A percentile compares a stretch with the other conserved stretches of the same genome.
phyloP scores from a whole-genome alignment of 306 rosid species.

The Nissolia schottii region DNA sequence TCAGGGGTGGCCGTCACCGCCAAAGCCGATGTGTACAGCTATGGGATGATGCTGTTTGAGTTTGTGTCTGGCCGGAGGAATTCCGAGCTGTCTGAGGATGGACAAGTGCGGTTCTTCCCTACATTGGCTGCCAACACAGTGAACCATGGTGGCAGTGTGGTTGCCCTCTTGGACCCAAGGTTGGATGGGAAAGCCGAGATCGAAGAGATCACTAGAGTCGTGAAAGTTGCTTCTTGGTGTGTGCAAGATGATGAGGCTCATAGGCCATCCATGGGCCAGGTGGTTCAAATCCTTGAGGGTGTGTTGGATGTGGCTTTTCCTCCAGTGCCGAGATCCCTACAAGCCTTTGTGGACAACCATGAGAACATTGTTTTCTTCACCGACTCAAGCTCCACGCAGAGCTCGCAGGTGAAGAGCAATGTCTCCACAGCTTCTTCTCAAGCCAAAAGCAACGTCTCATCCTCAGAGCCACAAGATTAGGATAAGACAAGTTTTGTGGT shows the following conservation, averaged over 20 bases:
- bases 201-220: conserved; percentile 45
- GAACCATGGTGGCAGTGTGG: conserved; percentile 41
- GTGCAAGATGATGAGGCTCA: conserved; percentile 69
- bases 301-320: conserved; percentile 52
- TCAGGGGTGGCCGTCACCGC: conserved; percentile 79
- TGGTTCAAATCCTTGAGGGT: conserved; percentile 78
- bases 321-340: conserved; percentile 59
- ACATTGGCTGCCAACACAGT: conserved; percentile 42
- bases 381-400: conserved; percentile 52
- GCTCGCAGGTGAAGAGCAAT: conserved; percentile 39
- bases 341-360: conserved; percentile 43
- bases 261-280: conserved; percentile 78
- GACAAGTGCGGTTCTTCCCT: conserved; percentile 57
- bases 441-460: conserved; percentile 28
- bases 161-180: conserved; percentile 50
- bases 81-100: conserved; percentile 59
- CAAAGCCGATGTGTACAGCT: conserved; percentile 91
- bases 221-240: conserved; percentile 84
- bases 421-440: conserved; percentile 38
- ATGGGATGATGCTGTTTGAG: conserved; percentile 91
- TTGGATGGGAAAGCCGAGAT: conserved; percentile 47
- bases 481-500: neutral
- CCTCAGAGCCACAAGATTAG: conserved; percentile 17
- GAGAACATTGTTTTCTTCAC: conserved; percentile 58
- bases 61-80: conserved; percentile 73